Evolutionary conservation across 768 basidiomycete species (phyloP).

Genomic region (Kwoniella heveanensis): DNA sequence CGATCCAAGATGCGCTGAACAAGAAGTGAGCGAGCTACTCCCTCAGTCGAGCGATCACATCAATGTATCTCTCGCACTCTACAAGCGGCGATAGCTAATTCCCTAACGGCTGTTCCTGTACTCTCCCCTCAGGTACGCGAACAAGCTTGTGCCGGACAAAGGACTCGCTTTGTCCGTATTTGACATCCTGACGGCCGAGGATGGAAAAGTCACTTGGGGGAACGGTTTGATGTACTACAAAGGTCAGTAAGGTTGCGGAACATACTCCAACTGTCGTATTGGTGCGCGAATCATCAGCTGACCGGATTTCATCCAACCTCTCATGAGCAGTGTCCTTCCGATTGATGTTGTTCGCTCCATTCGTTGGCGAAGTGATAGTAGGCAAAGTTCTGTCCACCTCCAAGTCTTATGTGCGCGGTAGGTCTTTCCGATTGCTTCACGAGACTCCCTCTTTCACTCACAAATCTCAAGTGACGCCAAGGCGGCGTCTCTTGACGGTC

Average conservation of each 20-base stretch:
- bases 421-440: too few relatives aligned
- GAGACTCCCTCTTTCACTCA: too few relatives aligned
- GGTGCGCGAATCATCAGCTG: conserved; percentile 6
- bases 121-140: conserved; percentile 65
- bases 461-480: too few relatives aligned
- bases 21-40: conserved; percentile 67
- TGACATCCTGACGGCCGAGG: conserved; percentile 80
- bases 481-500: too few relatives aligned
- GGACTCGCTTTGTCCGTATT: conserved; percentile 89
- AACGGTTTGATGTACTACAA: conserved; percentile 95
- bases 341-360: conserved; percentile 87
- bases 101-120: background rate
- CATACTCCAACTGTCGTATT: too few relatives aligned
- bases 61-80: too few relatives aligned
- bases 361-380: conserved; percentile 82
- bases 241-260: too few relatives aligned
- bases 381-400: conserved; percentile 87
- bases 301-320: too few relatives aligned
- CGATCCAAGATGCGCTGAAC: conserved; percentile 82
- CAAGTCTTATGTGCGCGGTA: conserved; percentile 79
- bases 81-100: too few relatives aligned
- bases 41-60: too few relatives aligned
- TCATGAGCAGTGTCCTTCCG: conserved; percentile 86
- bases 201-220: conserved; percentile 90
- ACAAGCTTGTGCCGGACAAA: conserved; percentile 75